Percentiles rank a stretch among this genome's conserved stretches.
These are phyloP conservation scores for Alternaria brassicae DNA, from an alignment of 2,329 filamentous ascomycete genomes.

Conservation along the genomic window DNA sequence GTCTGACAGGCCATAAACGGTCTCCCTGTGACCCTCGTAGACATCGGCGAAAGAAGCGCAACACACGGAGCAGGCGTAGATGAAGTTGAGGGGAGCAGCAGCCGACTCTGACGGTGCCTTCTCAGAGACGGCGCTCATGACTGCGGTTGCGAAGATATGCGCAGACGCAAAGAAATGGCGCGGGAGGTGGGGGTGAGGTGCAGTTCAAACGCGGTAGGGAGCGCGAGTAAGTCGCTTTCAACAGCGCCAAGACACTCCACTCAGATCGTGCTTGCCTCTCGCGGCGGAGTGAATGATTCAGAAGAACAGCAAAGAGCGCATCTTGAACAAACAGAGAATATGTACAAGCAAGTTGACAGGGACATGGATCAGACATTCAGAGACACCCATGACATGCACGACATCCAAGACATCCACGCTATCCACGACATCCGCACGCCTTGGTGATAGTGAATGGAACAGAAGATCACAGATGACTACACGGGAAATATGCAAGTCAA, in stretches of 20 bases:
- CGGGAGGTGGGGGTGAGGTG: slow-evolving; percentile 3
- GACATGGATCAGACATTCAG: not conserved
- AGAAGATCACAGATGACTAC: not conserved
- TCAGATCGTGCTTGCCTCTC: slow-evolving; percentile 12
- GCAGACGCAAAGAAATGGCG: slow-evolving; percentile 3
- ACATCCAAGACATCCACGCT: too few relatives aligned
- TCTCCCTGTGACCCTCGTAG: slow-evolving; percentile 50
- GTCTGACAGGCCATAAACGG: slow-evolving; percentile 49
- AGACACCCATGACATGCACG: not conserved
- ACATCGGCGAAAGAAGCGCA: slow-evolving; percentile 55
- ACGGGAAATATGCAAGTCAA: slow-evolving; percentile 20
- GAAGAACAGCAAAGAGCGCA: not conserved
- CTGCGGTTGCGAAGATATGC: not conserved
- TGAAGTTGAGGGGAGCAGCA: slow-evolving; percentile 50
- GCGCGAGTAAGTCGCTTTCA: slow-evolving; percentile 21
- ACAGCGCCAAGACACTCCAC: slow-evolving; percentile 26
- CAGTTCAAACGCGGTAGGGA: slow-evolving; percentile 1
- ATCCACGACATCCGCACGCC: not conserved
- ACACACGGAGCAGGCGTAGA: slow-evolving; percentile 60
- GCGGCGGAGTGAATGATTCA: not conserved
- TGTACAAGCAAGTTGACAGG: not conserved
- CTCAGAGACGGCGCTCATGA: slow-evolving; percentile 22
- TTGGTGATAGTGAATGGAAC: not conserved
- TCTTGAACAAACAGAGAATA: not conserved
- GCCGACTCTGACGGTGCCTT: slow-evolving; percentile 36